Evolutionary conservation across 306 rosid species (phyloP).

Genomic region (Biancaea sappan): DNA sequence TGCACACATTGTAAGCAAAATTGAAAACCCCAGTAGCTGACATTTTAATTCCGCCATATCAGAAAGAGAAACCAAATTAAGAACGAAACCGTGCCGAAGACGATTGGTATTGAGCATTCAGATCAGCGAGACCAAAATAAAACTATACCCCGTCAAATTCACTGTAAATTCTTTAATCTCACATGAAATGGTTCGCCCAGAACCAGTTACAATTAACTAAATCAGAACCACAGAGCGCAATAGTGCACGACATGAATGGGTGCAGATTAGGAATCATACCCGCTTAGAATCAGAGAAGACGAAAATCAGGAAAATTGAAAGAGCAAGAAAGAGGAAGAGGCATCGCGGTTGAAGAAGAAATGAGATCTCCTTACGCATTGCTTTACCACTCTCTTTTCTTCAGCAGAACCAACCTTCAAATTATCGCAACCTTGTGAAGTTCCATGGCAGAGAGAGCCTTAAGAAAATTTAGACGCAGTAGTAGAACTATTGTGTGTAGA

Average conservation of each 20-base stretch:
- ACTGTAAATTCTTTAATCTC: background rate
- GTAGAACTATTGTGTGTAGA: no score
- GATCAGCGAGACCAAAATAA: slow-evolving; percentile 9
- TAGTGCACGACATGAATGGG: background rate
- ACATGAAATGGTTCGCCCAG: background rate
- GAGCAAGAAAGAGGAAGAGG: slow-evolving; percentile 49
- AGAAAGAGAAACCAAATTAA: background rate
- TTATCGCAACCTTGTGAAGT: background rate
- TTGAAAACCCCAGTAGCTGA: background rate
- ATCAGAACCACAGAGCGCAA: slow-evolving; percentile 10
- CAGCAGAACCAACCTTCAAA: background rate
- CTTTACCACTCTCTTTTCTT: background rate
- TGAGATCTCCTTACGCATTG: slow-evolving; percentile 62
- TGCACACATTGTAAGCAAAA: background rate
- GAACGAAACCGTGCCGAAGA: background rate
- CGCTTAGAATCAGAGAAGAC: slow-evolving; percentile 40
- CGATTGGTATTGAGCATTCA: background rate
- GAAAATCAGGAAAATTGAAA: slow-evolving; percentile 48
- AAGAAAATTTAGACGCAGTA: background rate
- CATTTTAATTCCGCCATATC: background rate
- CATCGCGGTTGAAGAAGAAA: slow-evolving; percentile 57
- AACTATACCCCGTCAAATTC: background rate
- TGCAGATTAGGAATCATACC: background rate
- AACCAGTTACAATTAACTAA: slow-evolving; percentile 1
- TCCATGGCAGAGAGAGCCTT: slow-evolving; percentile 24